A percentile compares a stretch with the other conserved stretches of the same genome.
These are phyloP conservation scores for Claviceps humidiphila DNA, from an alignment of 2,329 filamentous ascomycete genomes.

Conservation along the genomic window DNA sequence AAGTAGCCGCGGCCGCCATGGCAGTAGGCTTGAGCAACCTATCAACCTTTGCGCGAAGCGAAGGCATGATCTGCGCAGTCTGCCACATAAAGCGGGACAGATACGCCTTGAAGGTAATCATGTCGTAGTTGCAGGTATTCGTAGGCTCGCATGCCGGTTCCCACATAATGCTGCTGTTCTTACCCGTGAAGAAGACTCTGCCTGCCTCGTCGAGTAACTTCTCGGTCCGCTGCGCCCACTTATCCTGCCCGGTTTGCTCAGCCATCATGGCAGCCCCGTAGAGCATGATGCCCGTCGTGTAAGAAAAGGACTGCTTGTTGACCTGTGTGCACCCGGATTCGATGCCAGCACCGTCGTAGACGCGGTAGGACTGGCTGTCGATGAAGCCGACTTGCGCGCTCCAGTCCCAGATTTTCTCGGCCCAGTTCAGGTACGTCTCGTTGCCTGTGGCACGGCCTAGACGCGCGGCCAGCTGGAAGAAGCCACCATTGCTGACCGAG, in stretches of 20 bases:
- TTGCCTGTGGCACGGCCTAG: conserved; percentile 58
- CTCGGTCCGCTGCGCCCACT: conserved; percentile 41
- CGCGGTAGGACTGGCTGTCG: conserved; percentile 31
- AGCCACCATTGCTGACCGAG: conserved; percentile 65
- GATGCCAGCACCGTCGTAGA: conserved; percentile 51
- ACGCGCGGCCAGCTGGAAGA: conserved; percentile 69
- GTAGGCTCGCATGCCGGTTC: conserved; percentile 52
- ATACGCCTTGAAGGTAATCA: conserved; percentile 56
- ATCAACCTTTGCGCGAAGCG: conserved; percentile 33
- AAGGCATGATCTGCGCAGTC: conserved; percentile 42
- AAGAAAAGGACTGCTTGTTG: conserved; percentile 48
- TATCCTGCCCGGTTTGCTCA: conserved; percentile 40
- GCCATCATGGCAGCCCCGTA: conserved; percentile 52
- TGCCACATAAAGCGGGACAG: conserved; percentile 51
- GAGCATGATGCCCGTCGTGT: conserved; percentile 51
- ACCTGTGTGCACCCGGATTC: conserved; percentile 38
- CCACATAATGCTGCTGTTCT: conserved; percentile 47
- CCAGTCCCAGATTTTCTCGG: conserved; percentile 54
- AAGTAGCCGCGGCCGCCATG: conserved; percentile 40
- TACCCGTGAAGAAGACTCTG: conserved; percentile 40
- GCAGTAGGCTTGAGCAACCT: conserved; percentile 37
- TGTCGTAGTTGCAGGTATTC: conserved; percentile 46
- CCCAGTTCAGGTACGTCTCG: conserved; percentile 53
- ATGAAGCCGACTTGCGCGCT: conserved; percentile 42
- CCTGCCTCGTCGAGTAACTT: conserved; percentile 37